Conservation (phyloP, 495 filamentous ascomycete species). For the Lasiosphaeria ovina region DNA sequence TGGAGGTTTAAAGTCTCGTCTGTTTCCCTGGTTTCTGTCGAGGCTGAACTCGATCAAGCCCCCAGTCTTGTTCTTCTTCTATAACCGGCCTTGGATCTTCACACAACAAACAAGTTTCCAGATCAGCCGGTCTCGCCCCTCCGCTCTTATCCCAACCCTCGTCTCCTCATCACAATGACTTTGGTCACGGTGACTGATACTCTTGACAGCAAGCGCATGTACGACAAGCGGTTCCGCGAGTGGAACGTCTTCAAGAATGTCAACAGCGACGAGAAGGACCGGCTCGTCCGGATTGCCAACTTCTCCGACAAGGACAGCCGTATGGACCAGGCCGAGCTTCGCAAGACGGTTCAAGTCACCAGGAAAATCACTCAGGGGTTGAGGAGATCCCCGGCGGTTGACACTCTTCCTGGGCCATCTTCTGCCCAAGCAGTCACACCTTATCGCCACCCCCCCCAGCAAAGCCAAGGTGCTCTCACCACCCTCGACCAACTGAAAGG, state of each 20-base stretch:
- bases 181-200: constrained; percentile 27
- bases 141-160: background rate
- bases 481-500: no score
- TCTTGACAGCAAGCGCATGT: constrained; percentile 35
- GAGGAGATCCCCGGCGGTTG: constrained; percentile 2
- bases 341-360: constrained; percentile 21
- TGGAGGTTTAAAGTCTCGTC: background rate
- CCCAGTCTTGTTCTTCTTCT: background rate
- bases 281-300: constrained; percentile 8
- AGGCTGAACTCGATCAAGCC: no score
- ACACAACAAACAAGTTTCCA: background rate
- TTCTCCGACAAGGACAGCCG: constrained; percentile 12
- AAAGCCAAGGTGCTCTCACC: no score
- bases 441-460: background rate
- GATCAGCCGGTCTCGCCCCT: background rate
- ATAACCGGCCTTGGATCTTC: background rate
- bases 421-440: background rate
- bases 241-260: constrained; percentile 37
- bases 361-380: constrained; percentile 21
- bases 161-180: constrained; percentile 19
- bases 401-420: background rate
- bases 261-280: constrained; percentile 30
- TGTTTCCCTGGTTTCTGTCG: background rate
- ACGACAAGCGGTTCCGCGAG: constrained; percentile 36
- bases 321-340: constrained; percentile 28